Evolutionary conservation across 371 early-diverging fungal genomes (phyloP), one percentile per base, ranked within the genome.

Genomic region (Chytridium lagenaria): DNA sequence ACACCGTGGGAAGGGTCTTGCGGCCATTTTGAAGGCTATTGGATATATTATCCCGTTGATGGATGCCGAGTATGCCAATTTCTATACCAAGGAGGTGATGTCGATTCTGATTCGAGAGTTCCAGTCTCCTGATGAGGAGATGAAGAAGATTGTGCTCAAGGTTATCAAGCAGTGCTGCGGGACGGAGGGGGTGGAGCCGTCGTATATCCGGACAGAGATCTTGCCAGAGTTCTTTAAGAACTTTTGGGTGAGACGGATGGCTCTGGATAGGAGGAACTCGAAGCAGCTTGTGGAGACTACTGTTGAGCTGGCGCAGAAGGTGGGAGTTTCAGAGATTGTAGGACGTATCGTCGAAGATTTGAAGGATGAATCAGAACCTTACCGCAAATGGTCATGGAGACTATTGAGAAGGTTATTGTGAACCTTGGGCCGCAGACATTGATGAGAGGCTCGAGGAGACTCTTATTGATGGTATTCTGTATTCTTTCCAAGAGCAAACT

Each of bases 201-300:
- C 83, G 31, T 95, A 94, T 79, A 92, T 98, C 74, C 89, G 90
- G 75, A 88, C 88, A 68, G 94, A 95, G 63, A 94, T 99, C 61
- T 80, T 98, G 28, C 96, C 96, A 19, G 95, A 95, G 77, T 98
- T 92, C 80, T 97, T 98, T 81, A 92, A 92, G 72, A 86, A 94
- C 83, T 98, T 99, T 81, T 99, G 99, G 99, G 95, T 96, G 1
- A 90, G 98, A 40, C 91, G 98, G 69, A 96, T 95, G 94, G 98
- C 98, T 0, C 82, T 98, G 69, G 98, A 98, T 81, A 90, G 92
- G 51, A 88, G 98, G 65, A 98, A 95, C 80, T 92, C 69, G 61
- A 90, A 90, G 70, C 95, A 94, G 75, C 87, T 98, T 12, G 94
- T 98, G 1, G 98, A 98, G 70, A 95, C 98, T 0, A 98, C 99